Conservation (phyloP, 2,329 filamentous ascomycete species). For the Claviceps arundinis region DNA sequence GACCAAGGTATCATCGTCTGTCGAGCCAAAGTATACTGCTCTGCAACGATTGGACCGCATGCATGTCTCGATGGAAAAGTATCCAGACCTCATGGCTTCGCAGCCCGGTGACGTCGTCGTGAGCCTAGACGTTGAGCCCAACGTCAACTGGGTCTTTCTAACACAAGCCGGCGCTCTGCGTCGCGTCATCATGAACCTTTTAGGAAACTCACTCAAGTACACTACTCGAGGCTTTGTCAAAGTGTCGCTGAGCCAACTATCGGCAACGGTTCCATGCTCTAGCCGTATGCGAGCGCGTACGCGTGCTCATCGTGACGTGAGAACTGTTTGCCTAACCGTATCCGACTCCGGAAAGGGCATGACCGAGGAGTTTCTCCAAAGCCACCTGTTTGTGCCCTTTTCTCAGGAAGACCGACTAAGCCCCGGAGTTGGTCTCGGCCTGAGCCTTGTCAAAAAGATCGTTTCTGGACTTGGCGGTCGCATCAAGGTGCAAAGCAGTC, state of each 20-base stretch:
- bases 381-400: slow-evolving; percentile 50
- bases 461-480: slow-evolving; percentile 43
- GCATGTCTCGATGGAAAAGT: slow-evolving; percentile 24
- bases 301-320: slow-evolving; percentile 2
- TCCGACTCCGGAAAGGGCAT: slow-evolving; percentile 56
- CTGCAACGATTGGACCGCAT: slow-evolving; percentile 18
- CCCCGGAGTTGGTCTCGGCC: slow-evolving; percentile 49
- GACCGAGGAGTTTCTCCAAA: slow-evolving; percentile 44
- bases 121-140: slow-evolving; percentile 26
- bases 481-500: slow-evolving; percentile 40
- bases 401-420: slow-evolving; percentile 48
- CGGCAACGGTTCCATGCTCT: slow-evolving; percentile 6
- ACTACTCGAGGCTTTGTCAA: slow-evolving; percentile 25
- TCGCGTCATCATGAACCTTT: slow-evolving; percentile 48
- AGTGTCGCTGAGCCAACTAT: slow-evolving; percentile 12
- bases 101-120: slow-evolving; percentile 11
- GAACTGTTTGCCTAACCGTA: slow-evolving; percentile 30
- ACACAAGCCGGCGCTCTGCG: slow-evolving; percentile 38
- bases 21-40: slow-evolving; percentile 3
- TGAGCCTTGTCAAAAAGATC: slow-evolving; percentile 50
- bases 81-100: slow-evolving; percentile 3
- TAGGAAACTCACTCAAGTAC: slow-evolving; percentile 51
- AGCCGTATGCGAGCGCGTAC: not conserved
- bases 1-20: not conserved
- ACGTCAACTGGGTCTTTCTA: slow-evolving; percentile 44